Base-by-base conservation (phyloP, 2,329 filamentous ascomycete genomes). In the Bipolaris bicolor region DNA sequence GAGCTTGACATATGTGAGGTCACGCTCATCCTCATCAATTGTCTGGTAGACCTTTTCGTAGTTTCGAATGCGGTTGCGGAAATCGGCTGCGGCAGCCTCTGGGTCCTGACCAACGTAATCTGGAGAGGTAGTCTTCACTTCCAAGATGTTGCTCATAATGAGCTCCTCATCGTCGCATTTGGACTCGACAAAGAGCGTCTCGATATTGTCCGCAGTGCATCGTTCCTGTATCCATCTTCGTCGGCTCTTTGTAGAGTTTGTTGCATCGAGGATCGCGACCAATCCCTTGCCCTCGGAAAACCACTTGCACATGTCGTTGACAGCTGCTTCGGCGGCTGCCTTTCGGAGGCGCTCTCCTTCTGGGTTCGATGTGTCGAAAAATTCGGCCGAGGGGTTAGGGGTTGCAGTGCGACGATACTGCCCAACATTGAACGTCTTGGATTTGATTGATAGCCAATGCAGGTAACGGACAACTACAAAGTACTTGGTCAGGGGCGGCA, bases 41-140 rank as follows among this genome's bases (percentile, higher is more conserved):
- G 92, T 94, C 79, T 96, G 87, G 78, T 99, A 99, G 26, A 96
- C 90, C 78, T 95, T 95, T 78, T 99, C 95, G 78, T 99, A 99
- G 78, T 97, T 97, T 71, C 90, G 88, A 73, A 99, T 99, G 61
- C 95, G 89, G 71, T 96, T 90, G 61, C 92, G 88, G 80, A 99
- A 99, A 77, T 99, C 95, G 55, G 88, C 84, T 10, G 93, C 95
- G 3, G 95, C 95, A 58, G 86, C 83, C 76, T 99, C 95, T 1
- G 95, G 95, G 73, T 99, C 95, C 76, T 97, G 92, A 53, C 93
- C 95, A 57, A 88, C 82, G 76, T 99, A 99, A 78, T 99, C 95
- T 1, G 95, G 95, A 55, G 91, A 96, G 24, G 92, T 96, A 1
- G 92, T 94, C 83, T 99, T 99, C 71, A 99, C 95, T 74, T 97